Evolutionary conservation across 305 asterid species (phyloP), one percentile per base, ranked within the genome.

Genomic region (Ruellia speciosa): DNA sequence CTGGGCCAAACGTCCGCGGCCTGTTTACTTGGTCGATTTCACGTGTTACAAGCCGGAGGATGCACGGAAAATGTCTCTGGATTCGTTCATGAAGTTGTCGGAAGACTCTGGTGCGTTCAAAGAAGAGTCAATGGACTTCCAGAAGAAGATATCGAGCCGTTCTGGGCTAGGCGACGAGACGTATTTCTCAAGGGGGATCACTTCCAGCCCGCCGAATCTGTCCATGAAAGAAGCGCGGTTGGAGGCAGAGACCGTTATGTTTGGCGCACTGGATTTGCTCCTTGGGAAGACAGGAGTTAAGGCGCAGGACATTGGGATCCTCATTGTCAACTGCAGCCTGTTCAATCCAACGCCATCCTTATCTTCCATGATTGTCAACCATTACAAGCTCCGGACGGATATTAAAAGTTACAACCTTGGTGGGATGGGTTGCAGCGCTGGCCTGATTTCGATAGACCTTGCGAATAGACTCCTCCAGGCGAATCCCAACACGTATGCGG

Each of bases 371-470:
- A 76, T 85, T 15, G 88, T 85, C 16, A 85, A 85, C 74, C 88
- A 73, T 15, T 85, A 78, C 85, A 80, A 75, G 76, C 86, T 85
- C 17, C 52, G 87, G 18, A 60, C 82, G 0, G 84, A 82, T 37
- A 70, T 78, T 65, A 71, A 70, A 56, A 82, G 86, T 75, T 80
- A 65, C 59, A 85, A 82, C 17, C 87, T 85, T 0, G 90, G 88
- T 0, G 94, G 94, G 3, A 85, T 85, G 94, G 90, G 88, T 0
- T 85, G 94, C 73, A 78, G 90, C 49, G 94, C 90, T 0, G 94
- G 94, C 13, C 75, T 85, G 5, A 82, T 85, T 6, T 80, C 90
- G 8, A 59, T 82, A 0, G 90, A 82, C 77, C 77, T 85, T 0
- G 94, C 90, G 4, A 73, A 64, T 1, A 84, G 82, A 43, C 71